Percentiles rank a stretch among this genome's conserved stretches.
phyloP scores from a whole-genome alignment of 352 stramenopile genomes.

The Phytophthora hybrid region DNA sequence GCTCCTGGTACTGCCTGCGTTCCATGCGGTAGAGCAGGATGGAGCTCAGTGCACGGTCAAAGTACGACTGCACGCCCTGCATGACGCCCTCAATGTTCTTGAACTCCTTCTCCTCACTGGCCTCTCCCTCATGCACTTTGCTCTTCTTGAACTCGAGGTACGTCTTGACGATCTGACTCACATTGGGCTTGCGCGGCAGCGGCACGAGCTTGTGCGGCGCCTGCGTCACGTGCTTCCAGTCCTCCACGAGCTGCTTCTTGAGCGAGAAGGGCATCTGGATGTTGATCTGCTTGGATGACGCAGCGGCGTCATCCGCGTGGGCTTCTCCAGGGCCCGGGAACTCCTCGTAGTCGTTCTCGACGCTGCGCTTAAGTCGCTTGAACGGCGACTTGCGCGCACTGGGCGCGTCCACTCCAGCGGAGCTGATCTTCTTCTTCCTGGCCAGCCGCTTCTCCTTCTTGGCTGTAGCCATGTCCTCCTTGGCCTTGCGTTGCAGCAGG shows the following conservation, averaged over 20 bases:
- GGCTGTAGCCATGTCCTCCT: slow-evolving; percentile 47
- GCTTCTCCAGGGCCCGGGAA: slow-evolving; percentile 33
- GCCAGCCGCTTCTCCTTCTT: slow-evolving; percentile 70
- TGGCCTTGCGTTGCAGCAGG: slow-evolving; percentile 62
- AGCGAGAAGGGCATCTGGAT: slow-evolving; percentile 92
- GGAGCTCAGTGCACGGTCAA: slow-evolving; percentile 89
- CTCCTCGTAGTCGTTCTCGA: slow-evolving; percentile 77
- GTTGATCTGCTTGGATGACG: slow-evolving; percentile 54
- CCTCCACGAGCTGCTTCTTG: slow-evolving; percentile 93
- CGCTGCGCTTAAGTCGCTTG: slow-evolving; percentile 76
- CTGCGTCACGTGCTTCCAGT: slow-evolving; percentile 91
- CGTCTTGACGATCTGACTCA: slow-evolving; percentile 78
- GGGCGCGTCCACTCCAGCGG: slow-evolving; percentile 57
- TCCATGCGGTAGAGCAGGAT: slow-evolving; percentile 94
- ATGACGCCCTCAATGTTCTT: slow-evolving; percentile 88
- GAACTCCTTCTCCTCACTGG: slow-evolving; percentile 74
- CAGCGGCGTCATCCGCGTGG: background rate
- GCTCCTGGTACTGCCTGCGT: slow-evolving; percentile 88
- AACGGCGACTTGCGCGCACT: slow-evolving; percentile 73
- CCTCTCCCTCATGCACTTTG: slow-evolving; percentile 65
- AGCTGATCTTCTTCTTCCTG: slow-evolving; percentile 77
- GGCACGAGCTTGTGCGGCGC: slow-evolving; percentile 81
- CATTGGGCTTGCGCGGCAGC: slow-evolving; percentile 80
- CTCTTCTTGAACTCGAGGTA: slow-evolving; percentile 82
- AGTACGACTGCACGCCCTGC: slow-evolving; percentile 89